Evolutionary conservation across 139 green algal genomes (phyloP), one percentile per base, ranked within the genome.

Genomic region (Gonium pectorale): DNA sequence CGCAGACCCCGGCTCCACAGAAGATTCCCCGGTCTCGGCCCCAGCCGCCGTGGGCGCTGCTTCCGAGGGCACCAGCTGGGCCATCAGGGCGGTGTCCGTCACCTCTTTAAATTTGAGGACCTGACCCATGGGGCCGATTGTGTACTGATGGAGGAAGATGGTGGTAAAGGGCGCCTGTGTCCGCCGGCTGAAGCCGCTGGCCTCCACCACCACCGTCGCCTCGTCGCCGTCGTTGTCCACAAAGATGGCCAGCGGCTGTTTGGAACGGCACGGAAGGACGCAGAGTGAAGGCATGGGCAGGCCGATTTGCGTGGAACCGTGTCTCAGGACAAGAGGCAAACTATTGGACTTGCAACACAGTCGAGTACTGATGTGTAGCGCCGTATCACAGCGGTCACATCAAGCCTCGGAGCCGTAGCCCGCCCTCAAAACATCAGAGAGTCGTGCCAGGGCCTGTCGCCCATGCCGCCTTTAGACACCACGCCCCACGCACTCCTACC

Each of bases 141-240:
- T 64, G 38, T 74, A 83, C 15, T 2, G n/a, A 44, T 83, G 77
- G 22, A 83, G 77, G 62, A 83, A 73, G 22, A 83, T 8, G 7
- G 77, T 73, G 11, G 35, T 66, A 26, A 83, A 83, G 41, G 77
- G 31, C 43, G 41, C 35, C 62, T 60, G n/a, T 0, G 60, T 83
- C 31, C 43, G 60, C 13, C 62, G 60, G 62, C 77, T 83, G 27
- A 40, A 19, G 22, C 77, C 77, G 26, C 27, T 31, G 27, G 62
- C 59, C 62, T 83, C 77, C n/a, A 83, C 77, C 59, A 83, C 62
- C 60, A 83, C 77, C 22, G 60, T 73, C 5, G 77, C 77, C 62
- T 83, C 77, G 62, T 83, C 77, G 26, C 77, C 77, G 77, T 83
- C 77, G 43, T 83, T 73, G 31, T 83, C 77, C 3, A 83, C 77